Conservation (phyloP, 2,329 filamentous ascomycete species). For the Pseudomassariella vexata region DNA sequence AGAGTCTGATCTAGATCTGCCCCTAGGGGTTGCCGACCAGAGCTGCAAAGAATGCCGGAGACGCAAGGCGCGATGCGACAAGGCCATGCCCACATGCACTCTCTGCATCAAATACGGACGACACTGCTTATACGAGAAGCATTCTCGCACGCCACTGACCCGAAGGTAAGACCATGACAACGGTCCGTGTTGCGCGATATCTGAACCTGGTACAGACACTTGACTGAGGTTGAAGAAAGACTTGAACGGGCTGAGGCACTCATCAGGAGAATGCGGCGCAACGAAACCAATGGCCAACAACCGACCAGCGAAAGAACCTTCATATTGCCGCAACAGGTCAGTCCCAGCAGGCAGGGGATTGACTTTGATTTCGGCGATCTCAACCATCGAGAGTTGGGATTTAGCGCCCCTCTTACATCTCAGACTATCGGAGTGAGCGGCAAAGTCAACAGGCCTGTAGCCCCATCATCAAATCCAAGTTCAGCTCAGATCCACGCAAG, state of each 20-base stretch:
- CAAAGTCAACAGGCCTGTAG: too few relatives aligned
- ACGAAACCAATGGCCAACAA: neutral
- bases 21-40: constrained; percentile 24
- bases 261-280: constrained; percentile 5
- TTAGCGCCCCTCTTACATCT: too few relatives aligned
- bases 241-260: constrained; percentile 21
- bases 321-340: neutral
- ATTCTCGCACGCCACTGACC: constrained; percentile 40
- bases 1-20: constrained; percentile 7
- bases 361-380: too few relatives aligned
- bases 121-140: constrained; percentile 42
- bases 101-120: constrained; percentile 36
- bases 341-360: too few relatives aligned
- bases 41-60: constrained; percentile 34
- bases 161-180: constrained; percentile 28
- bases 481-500: too few relatives aligned
- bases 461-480: too few relatives aligned
- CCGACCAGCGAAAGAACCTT: neutral
- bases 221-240: constrained; percentile 37
- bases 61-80: constrained; percentile 32
- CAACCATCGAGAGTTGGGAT: too few relatives aligned
- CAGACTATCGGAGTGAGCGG: too few relatives aligned
- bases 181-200: too few relatives aligned
- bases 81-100: constrained; percentile 29
- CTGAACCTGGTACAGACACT: too few relatives aligned